Base-by-base conservation (phyloP, 352 stramenopile species). In the Pythium myriotylum region DNA sequence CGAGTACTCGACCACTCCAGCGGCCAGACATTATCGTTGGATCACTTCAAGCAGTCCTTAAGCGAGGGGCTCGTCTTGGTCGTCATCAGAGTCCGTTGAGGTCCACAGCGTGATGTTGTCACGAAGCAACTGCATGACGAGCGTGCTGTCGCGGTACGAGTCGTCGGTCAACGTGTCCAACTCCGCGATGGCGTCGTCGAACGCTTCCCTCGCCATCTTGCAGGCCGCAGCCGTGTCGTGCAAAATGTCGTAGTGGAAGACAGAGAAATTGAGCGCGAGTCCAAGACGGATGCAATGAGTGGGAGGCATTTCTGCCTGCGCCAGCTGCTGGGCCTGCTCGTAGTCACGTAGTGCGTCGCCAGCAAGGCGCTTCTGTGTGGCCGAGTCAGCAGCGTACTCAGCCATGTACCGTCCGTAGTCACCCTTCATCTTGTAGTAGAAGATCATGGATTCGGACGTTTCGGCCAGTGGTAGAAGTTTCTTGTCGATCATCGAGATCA, bases 361-460 rank as follows among this genome's bases (percentile, higher is more conserved):
- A 10, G 29, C 43, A 14, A 41, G 33, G 19, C 32, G 10, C 33
- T 47, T 37, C 16, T n/a, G 54, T 20, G 24, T 17, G 3, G 24
- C 47, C 9, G 29, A 7, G 24, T 65, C 54, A 16, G 50, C 14
- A 8, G 40, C 6, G 43, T 50, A 48, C 22, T 65, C 57, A 41
- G 54, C 54, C 48, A 65, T 49, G 29, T 65, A 69, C 23, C 57
- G 62, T 1, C 29, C 22, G 35, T 69, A 68, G 40, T 68, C 53
- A n/a, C 53, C 54, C 76, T 96, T 97, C 94, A 98, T 98, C 86
- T 98, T 98, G 81, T 96, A 95, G 82, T 98, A 98, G 70, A 98
- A 98, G 19, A 98, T 92, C 79, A 97, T 95, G 64, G 85, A 89
- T 68, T 98, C 95, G 49, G 94, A 80, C 13, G 79, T 89, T 17